phyloP scores from a whole-genome alignment of 2,329 filamentous ascomycete genomes.

The Bipolaris sorokiniana region DNA sequence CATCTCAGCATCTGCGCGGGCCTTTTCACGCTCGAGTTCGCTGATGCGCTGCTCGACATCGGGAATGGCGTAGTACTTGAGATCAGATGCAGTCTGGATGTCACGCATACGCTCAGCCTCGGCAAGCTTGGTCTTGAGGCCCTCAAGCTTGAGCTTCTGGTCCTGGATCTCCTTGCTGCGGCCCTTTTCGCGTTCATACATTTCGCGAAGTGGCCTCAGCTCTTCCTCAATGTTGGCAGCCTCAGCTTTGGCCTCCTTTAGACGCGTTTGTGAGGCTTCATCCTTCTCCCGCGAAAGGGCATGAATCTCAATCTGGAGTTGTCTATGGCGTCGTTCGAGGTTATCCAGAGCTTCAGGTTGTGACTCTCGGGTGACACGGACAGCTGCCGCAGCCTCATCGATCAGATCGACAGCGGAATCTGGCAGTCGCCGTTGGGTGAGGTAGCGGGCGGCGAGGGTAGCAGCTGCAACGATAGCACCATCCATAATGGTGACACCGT shows the following conservation, averaged over 20 bases:
- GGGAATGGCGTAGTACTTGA: conserved; percentile 96
- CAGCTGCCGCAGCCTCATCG: conserved; percentile 95
- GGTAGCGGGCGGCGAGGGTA: conserved; percentile 90
- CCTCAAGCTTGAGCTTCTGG: conserved; percentile 92
- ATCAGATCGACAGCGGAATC: conserved; percentile 97
- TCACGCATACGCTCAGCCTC: conserved; percentile 90
- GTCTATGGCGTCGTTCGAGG: conserved; percentile 84
- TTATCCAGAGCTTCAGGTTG: conserved; percentile 96
- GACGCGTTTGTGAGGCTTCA: conserved; percentile 83
- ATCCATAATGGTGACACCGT: conserved; percentile 95
- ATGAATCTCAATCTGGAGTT: conserved; percentile 97
- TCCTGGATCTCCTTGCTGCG: conserved; percentile 91
- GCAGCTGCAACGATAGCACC: conserved; percentile 89
- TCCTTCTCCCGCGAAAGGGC: conserved; percentile 93
- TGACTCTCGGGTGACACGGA: conserved; percentile 92
- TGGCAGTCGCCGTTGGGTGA: conserved; percentile 87
- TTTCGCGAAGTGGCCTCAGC: conserved; percentile 86
- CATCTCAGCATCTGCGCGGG: conserved; percentile 73
- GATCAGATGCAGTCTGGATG: conserved; percentile 84
- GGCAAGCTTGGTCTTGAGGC: conserved; percentile 87
- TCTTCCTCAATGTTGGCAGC: conserved; percentile 95
- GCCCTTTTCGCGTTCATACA: conserved; percentile 92
- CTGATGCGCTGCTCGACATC: conserved; percentile 84
- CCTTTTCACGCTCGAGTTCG: conserved; percentile 79
- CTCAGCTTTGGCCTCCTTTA: conserved; percentile 84